Evolutionary conservation across 495 filamentous ascomycete genomes (phyloP).

Genomic region (Emericellopsis terricola): DNA sequence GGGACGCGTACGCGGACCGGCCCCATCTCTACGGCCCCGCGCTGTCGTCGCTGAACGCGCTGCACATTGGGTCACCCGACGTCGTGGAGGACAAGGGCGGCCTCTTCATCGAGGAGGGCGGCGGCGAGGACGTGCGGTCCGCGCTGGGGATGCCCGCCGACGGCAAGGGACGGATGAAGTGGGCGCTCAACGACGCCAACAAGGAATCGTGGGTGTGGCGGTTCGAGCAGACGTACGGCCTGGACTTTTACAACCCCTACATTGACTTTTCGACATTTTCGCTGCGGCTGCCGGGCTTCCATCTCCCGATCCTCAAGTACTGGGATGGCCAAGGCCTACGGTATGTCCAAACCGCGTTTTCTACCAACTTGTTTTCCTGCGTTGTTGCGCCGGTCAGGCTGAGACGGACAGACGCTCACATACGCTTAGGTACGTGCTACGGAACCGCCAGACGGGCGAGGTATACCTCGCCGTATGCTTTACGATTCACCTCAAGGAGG

Average conservation of each 20-base stretch:
- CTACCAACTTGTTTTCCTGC: conserved; percentile 3
- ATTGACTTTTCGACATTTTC: conserved; percentile 67
- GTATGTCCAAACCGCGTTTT: conserved; percentile 8
- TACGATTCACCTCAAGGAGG: conserved; percentile 46
- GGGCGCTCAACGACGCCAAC: conserved; percentile 35
- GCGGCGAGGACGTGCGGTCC: conserved; percentile 33
- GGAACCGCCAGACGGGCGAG: conserved; percentile 47
- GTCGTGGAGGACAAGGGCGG: conserved; percentile 22
- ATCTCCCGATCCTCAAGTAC: conserved; percentile 57
- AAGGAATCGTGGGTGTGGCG: conserved; percentile 31
- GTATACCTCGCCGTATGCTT: conserved; percentile 69
- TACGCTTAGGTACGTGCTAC: conserved; percentile 71
- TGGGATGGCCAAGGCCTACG: conserved; percentile 52
- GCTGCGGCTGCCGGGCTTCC: conserved; percentile 64
- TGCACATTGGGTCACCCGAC: conserved; percentile 42
- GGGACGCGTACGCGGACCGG: conserved; percentile 69
- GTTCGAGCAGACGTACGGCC: conserved; percentile 38
- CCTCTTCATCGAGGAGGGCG: conserved; percentile 50
- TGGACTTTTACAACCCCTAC: conserved; percentile 89
- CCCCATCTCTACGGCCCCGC: conserved; percentile 73
- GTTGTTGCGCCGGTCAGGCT: conserved; percentile 2
- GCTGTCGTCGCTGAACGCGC: conserved; percentile 51
- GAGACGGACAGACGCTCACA: conserved; percentile 35
- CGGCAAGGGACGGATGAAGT: conserved; percentile 38
- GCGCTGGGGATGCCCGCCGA: conserved; percentile 31